These are phyloP conservation scores for Oleoguttula mirabilis DNA, from an alignment of 495 filamentous ascomycete genomes.

Conservation along the genomic window DNA sequence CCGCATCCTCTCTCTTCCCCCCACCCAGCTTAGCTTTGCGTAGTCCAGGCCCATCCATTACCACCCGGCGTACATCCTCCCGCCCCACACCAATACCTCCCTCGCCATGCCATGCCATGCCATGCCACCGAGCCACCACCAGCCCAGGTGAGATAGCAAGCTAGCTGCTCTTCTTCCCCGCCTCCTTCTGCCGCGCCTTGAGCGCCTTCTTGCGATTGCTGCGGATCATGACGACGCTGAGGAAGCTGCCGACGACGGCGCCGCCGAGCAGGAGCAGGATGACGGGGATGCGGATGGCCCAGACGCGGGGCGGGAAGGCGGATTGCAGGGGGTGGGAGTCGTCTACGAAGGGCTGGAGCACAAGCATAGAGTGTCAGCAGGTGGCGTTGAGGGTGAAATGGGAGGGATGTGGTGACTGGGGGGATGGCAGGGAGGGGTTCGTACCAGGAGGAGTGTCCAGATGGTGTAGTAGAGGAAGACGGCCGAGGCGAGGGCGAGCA, in stretches of 20 bases:
- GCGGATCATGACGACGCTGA: constrained; percentile 96
- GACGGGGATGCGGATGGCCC: constrained; percentile 97
- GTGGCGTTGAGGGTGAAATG: no score
- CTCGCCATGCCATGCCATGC: no score
- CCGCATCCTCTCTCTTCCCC: no score
- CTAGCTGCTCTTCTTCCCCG: constrained; percentile 47
- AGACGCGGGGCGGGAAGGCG: constrained; percentile 93
- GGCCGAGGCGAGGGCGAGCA: constrained; percentile 88
- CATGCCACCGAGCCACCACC: no score
- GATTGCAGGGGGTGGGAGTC: constrained; percentile 81
- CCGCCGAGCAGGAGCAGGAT: constrained; percentile 85
- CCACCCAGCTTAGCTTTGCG: no score
- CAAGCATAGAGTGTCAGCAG: no score
- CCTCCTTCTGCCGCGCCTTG: constrained; percentile 67
- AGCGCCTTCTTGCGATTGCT: constrained; percentile 95
- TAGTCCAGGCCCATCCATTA: no score
- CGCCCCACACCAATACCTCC: no score
- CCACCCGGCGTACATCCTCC: no score
- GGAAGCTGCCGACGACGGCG: constrained; percentile 90
- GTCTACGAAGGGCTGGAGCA: constrained; percentile 82
- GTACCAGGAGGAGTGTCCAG: constrained; percentile 95
- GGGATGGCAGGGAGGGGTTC: constrained; percentile 10
- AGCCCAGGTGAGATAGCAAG: no score
- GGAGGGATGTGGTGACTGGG: constrained; percentile 1
- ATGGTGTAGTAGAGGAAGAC: constrained; percentile 98